Base-by-base conservation (phyloP, 495 filamentous ascomycete species). In the Podospora didyma region DNA sequence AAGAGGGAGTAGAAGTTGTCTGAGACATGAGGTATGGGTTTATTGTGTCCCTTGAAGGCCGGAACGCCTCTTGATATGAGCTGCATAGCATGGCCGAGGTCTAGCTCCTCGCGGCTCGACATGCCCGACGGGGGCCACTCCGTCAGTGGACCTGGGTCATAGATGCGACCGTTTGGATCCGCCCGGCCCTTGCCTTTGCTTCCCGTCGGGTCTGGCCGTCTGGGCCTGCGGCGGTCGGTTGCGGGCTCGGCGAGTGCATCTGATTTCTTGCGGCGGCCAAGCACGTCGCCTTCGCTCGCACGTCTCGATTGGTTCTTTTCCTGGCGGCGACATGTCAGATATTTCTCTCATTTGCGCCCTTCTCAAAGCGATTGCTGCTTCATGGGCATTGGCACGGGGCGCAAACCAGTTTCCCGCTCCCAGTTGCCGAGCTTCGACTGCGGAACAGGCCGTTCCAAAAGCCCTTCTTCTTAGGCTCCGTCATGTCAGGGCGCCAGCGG, bases 1-100 rank as follows among this genome's bases (percentile, higher is more conserved):
- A 74, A 82, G 12, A 83, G 60, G 9, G 70, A 68, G 54, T 76
- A 81, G 58, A 77, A 80, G 51, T 78, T 66, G 24, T 80, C 77
- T n/a, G 72, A 70, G 0, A 65, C 71, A 61, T 80, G 74, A 35
- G 75, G 70, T 47, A 80, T 72, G 19, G 72, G 60, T 17, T 67
- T 64, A 62, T 74, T 76, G 63, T 77, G 69, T 20, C 77, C 77
- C 53, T 71, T 74, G 60, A 76, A 72, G 10, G 66, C 70, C 2
- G 77, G 77, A 45, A 75, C 77, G 24, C 77, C 77, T 9, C 67
- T 63, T 26, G 73, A 70, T 53, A 79, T 78, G 35, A 78, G 68
- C 42, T 73, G 70, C 74, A 75, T 77, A 9, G 77, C 77, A 19
- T 74, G 69, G 23, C 70, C 72, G 3, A 74, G 72, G 7, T 68